Conservation (phyloP, 23 red algal species). For the Gracilaria domingensis region DNA sequence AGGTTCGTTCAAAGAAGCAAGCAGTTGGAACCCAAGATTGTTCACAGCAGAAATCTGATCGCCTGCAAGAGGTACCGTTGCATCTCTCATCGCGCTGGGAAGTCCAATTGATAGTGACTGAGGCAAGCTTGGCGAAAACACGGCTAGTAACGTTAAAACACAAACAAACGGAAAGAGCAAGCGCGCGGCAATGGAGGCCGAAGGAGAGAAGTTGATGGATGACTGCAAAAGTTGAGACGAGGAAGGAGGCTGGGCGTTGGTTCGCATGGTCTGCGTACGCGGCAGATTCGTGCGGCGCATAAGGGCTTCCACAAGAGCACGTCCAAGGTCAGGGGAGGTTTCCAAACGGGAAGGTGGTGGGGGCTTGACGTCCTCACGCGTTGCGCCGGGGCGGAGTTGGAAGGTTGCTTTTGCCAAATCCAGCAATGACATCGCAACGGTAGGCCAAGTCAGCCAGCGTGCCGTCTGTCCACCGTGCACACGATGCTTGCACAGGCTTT, state of each 20-base stretch:
- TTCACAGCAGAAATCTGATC: slow-evolving; percentile 18
- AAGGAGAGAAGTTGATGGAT: not conserved
- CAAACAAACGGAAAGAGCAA: not conserved
- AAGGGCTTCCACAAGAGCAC: not conserved
- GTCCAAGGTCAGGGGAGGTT: too few species aligned
- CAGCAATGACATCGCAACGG: not conserved
- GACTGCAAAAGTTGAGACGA: not conserved
- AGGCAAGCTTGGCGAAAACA: not conserved
- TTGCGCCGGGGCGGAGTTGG: too few species aligned
- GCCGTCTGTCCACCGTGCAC: too few species aligned
- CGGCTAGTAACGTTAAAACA: not conserved
- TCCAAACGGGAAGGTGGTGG: too few species aligned
- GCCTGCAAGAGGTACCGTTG: not conserved
- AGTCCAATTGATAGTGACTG: not conserved
- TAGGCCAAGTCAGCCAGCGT: too few species aligned
- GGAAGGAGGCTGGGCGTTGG: not conserved
- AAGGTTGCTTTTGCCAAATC: not conserved
- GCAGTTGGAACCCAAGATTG: slow-evolving; percentile 25
- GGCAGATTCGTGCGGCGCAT: slow-evolving; percentile 16
- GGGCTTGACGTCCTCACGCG: too few species aligned
- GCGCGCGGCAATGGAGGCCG: not conserved
- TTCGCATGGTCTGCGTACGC: slow-evolving; percentile 7
- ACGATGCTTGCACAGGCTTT: too few species aligned
- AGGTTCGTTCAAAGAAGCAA: slow-evolving; percentile 7
- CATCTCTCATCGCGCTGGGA: slow-evolving; percentile 4